Percentiles rank a stretch among this genome's conserved stretches.
phyloP scores from a whole-genome alignment of 768 basidiomycete genomes.

The Auricularia cornea region DNA sequence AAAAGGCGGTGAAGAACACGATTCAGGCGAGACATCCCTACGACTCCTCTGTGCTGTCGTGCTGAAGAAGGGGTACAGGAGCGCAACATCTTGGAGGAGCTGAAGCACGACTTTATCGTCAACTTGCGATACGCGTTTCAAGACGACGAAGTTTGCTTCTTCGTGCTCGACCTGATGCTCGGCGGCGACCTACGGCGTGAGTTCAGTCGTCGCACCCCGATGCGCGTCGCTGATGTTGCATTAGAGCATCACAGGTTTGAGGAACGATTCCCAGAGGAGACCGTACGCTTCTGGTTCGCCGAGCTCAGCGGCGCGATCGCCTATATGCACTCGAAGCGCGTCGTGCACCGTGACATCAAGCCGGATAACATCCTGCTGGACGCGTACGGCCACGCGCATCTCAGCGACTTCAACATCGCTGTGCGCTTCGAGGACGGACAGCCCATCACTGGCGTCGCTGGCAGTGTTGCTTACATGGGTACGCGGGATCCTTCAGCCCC shows the following conservation, averaged over 20 bases:
- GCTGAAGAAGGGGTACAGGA: slow-evolving; percentile 29
- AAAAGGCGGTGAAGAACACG: slow-evolving; percentile 85
- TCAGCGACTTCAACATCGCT: slow-evolving; percentile 48
- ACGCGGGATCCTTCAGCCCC: no score
- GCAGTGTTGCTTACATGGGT: slow-evolving; percentile 48
- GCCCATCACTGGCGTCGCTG: slow-evolving; percentile 38
- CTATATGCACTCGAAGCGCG: slow-evolving; percentile 38
- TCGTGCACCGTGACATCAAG: slow-evolving; percentile 48
- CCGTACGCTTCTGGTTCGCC: slow-evolving; percentile 31
- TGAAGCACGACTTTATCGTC: slow-evolving; percentile 84
- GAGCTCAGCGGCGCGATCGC: slow-evolving; percentile 38
- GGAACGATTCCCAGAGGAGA: slow-evolving; percentile 15
- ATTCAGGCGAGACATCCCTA: slow-evolving; percentile 32
- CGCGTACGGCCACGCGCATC: slow-evolving; percentile 40
- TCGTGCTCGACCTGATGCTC: slow-evolving; percentile 93
- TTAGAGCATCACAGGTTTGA: not conserved
- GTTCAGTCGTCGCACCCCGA: slow-evolving; percentile 7
- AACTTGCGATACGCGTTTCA: slow-evolving; percentile 95
- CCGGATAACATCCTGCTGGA: slow-evolving; percentile 45
- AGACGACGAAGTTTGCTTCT: slow-evolving; percentile 86
- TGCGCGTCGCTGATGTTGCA: not conserved
- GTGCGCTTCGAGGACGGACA: slow-evolving; percentile 39
- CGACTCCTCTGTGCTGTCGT: slow-evolving; percentile 10
- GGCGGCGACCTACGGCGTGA: slow-evolving; percentile 77
- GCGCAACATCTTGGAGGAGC: slow-evolving; percentile 84